Base-by-base conservation (phyloP, 2,329 filamentous ascomycete genomes). In the Clathrospora elynae region DNA sequence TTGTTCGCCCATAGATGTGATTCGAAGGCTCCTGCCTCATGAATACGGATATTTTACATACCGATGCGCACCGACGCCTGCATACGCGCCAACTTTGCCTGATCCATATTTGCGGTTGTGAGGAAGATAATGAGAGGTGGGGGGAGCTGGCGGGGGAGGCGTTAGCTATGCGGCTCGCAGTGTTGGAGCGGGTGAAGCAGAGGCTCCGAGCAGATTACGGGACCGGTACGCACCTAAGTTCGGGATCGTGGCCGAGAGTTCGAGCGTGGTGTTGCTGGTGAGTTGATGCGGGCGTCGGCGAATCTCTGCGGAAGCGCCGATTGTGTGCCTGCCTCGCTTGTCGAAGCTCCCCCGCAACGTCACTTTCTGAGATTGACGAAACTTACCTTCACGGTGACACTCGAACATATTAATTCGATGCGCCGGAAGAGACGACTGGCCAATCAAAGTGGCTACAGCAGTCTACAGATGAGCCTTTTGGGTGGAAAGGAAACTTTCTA, bases 41-140 rank as follows among this genome's bases (percentile, higher is more conserved):
- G n/a, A n/a, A n/a, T n/a, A n/a, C n/a, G n/a, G n/a, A n/a, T n/a
- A n/a, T n/a, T n/a, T n/a, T 29, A 71, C 70, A 40, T 67, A 73
- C 71, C 71, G 61, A 73, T 73, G 57, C 71, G 71, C 57, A 73
- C 70, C 55, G 62, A 67, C 61, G 67, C 67, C 51, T 73, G 71
- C 70, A 73, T 72, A 53, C 67, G 66, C 59, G 71, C 71, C 60
- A 73, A 64, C 70, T 73, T 73, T 59, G 68, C 70, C 56, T 72
- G 68, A 71, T 73, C 71, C 70, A 73, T 73, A 66, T 61, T 72
- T 71, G 68, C 65, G 64, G 62, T 67, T 50, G 55, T 53, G 53
- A 44, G 48, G 48, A 51, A 35, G 54, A 51, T 49, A 42, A 44
- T 46, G 45, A 58, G 45, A 42, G 36, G 53, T 44, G 46, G 45